phyloP scores from a whole-genome alignment of 2,329 filamentous ascomycete species.

The Geoglossum cookeanum region DNA sequence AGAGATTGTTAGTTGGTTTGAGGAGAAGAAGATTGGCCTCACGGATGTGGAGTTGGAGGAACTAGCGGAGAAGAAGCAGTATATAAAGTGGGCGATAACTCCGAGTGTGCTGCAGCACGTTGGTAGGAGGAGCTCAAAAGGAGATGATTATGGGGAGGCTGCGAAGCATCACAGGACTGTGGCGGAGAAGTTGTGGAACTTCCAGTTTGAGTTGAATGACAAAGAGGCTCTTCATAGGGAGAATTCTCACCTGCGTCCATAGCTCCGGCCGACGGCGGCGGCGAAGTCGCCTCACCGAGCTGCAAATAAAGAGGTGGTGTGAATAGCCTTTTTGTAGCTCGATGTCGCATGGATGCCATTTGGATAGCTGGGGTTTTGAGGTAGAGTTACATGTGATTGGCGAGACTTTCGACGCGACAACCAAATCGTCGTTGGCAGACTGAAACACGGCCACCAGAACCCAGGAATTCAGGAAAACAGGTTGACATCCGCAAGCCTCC shows the following conservation, averaged over 20 bases:
- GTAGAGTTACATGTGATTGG: too few species aligned
- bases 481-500: too few species aligned
- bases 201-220: constrained; percentile 20
- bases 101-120: constrained; percentile 27
- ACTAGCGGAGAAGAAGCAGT: constrained; percentile 22
- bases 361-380: too few species aligned
- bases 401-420: too few species aligned
- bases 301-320: too few species aligned
- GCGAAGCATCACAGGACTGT: constrained; percentile 16
- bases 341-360: too few species aligned
- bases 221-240: constrained; percentile 6
- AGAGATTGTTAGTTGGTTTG: constrained; percentile 17
- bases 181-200: constrained; percentile 22
- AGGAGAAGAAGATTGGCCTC: constrained; percentile 17
- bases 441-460: too few species aligned
- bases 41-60: constrained; percentile 24
- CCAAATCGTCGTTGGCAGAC: too few species aligned
- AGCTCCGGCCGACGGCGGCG: too few species aligned
- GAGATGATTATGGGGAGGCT: constrained; percentile 9
- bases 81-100: constrained; percentile 23
- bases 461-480: too few species aligned
- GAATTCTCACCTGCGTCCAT: not conserved
- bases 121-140: constrained; percentile 22
- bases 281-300: too few species aligned
- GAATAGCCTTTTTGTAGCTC: too few species aligned